Conservation (phyloP, 148 eudicot species). For the Talinum fruticosum region DNA sequence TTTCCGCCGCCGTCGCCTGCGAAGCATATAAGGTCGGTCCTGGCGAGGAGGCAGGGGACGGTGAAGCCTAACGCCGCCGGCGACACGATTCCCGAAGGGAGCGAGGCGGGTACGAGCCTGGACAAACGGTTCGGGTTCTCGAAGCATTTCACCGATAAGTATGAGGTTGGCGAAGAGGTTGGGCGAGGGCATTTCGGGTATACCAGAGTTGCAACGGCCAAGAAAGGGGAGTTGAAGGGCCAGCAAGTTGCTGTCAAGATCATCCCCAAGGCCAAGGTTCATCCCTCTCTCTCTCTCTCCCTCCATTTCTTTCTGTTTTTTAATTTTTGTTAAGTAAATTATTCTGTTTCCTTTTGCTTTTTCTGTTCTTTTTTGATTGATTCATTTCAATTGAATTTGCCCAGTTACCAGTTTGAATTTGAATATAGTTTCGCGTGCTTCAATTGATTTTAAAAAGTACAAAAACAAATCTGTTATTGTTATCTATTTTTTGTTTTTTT, state of each 20-base stretch:
- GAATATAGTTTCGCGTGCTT: neutral
- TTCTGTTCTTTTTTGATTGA: neutral
- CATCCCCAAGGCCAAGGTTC: conserved; percentile 82
- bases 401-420: neutral
- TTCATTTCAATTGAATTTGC: neutral
- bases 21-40: conserved; percentile 65
- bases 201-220: conserved; percentile 65
- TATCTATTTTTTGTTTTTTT: neutral
- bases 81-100: conserved; percentile 42
- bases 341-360: neutral
- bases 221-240: conserved; percentile 77
- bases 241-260: conserved; percentile 84
- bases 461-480: neutral
- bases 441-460: neutral
- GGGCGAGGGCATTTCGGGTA: conserved; percentile 99
- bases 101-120: conserved; percentile 39
- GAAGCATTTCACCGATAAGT: conserved; percentile 61
- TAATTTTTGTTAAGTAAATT: neutral
- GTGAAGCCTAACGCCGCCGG: conserved; percentile 48
- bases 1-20: conserved; percentile 94
- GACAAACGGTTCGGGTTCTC: conserved; percentile 85
- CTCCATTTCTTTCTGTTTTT: neutral
- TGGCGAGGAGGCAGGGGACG: conserved; percentile 64
- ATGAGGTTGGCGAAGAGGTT: conserved; percentile 89
- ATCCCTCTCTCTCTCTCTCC: neutral